These are phyloP conservation scores for Blastobotrys muscicola DNA, from an alignment of 805 yeast species.

Conservation along the genomic window DNA sequence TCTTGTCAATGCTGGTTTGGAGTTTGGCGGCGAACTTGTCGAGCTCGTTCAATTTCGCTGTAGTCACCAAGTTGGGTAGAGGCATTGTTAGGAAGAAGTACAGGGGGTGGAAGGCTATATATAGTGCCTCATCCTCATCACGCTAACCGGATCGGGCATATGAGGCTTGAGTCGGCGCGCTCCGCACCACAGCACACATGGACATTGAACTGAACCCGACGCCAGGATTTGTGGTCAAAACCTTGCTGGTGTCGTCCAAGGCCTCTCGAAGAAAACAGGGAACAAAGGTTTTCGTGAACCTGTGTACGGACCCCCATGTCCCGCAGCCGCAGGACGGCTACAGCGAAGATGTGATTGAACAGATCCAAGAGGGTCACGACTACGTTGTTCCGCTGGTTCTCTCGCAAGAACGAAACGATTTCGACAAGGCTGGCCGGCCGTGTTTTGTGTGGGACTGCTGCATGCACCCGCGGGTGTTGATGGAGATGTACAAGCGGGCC, in stretches of 20 bases:
- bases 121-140: no score
- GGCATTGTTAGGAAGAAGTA: no score
- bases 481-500: slow-evolving; percentile 48
- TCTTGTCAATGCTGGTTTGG: no score
- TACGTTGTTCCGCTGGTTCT: slow-evolving; percentile 85
- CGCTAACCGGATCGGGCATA: no score
- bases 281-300: slow-evolving; percentile 67
- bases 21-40: no score
- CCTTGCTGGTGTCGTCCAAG: slow-evolving; percentile 36
- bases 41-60: no score
- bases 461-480: slow-evolving; percentile 51
- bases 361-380: slow-evolving; percentile 53
- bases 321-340: slow-evolving; percentile 45
- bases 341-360: slow-evolving; percentile 42
- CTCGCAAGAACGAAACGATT: slow-evolving; percentile 42
- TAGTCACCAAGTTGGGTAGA: no score
- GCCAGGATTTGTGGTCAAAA: slow-evolving; percentile 68
- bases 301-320: slow-evolving; percentile 56
- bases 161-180: no score
- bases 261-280: slow-evolving; percentile 19
- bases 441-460: slow-evolving; percentile 75
- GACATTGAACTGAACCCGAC: slow-evolving; percentile 35
- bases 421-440: slow-evolving; percentile 55
- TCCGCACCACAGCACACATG: no score
- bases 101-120: no score